Evolutionary conservation across 495 filamentous ascomycete genomes (phyloP).

Genomic region (Chaetomium cochliodes): DNA sequence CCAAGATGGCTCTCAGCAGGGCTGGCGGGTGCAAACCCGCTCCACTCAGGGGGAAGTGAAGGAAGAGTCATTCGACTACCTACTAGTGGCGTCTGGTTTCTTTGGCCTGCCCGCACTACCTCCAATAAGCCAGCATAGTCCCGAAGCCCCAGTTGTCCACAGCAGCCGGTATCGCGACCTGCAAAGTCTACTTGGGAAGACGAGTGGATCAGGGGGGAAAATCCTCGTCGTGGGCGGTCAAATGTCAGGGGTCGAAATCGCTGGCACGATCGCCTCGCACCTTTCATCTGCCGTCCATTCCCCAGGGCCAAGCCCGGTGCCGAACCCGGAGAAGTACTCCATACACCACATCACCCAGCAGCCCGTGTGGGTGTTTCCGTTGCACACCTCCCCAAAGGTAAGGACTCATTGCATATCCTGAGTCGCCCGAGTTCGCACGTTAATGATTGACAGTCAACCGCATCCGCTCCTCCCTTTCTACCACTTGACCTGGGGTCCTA

Average conservation of each 20-base stretch:
- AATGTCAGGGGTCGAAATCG: slow-evolving; percentile 79
- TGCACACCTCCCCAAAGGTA: slow-evolving; percentile 55
- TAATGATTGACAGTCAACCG: slow-evolving; percentile 36
- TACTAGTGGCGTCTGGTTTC: slow-evolving; percentile 74
- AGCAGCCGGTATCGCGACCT: slow-evolving; percentile 57
- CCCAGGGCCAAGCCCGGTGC: slow-evolving; percentile 37
- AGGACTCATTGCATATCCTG: neutral
- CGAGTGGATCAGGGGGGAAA: slow-evolving; percentile 47
- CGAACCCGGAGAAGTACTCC: slow-evolving; percentile 42
- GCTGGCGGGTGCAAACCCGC: slow-evolving; percentile 58
- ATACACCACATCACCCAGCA: slow-evolving; percentile 67
- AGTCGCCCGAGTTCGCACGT: neutral
- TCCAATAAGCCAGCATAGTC: slow-evolving; percentile 34
- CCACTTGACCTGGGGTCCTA: slow-evolving; percentile 77
- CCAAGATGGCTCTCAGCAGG: slow-evolving; percentile 21
- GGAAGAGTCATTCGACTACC: slow-evolving; percentile 60
- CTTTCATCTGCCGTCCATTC: slow-evolving; percentile 58
- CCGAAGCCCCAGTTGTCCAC: slow-evolving; percentile 53
- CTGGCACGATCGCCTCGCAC: slow-evolving; percentile 66
- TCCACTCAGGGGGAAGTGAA: slow-evolving; percentile 31
- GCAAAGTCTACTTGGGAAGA: slow-evolving; percentile 35
- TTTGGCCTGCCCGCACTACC: slow-evolving; percentile 65
- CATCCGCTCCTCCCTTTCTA: slow-evolving; percentile 57
- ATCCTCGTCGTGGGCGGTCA: slow-evolving; percentile 79
- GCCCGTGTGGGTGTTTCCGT: slow-evolving; percentile 72